Base-by-base conservation (phyloP, 768 basidiomycete species). In the Steccherinum ochraceum region DNA sequence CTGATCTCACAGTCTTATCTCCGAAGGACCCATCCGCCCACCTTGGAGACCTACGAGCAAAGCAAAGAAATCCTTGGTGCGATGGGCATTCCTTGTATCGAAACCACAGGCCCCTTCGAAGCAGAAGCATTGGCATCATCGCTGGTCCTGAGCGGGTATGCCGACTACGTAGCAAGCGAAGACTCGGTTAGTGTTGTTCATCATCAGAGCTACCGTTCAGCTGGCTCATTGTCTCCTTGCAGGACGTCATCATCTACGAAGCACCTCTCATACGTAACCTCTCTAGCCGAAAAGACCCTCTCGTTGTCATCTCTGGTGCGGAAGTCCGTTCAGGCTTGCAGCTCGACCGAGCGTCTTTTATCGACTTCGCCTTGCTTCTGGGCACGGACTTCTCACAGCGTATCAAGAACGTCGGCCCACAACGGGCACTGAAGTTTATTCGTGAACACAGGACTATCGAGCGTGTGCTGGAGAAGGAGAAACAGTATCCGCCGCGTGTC, bases 361-460 rank as follows among this genome's bases (percentile, higher is more conserved):
- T 95, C 58, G 93, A 96, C 67, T 93, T 95, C 66, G 83, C 81
- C 0, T 78, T 95, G 46, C 74, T 96, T 4, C 76, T 93, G 10
- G 93, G 93, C 11, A 95, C 93, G 2, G 93, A 96, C 66, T 94
- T 95, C 58, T 85, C 89, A 0, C 80, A 84, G 43, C 81, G 93
- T 3, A 88, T 96, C 52, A 86, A 79, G 50, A 83, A 85, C 53
- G 72, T 95, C 1, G 93, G 93, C 0, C 92, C 93, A 1, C 61
- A 70, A 0, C 83, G 82, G 2, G 91, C 91, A 1, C 80, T 90
- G 59, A 83, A 81, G 57, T 79, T 87, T 55, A 89, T 95, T 46
- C 77, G 75, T 46, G 70, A 79, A 56, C 68, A 92, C 61, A 81
- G 81, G 3, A 74, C 78, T 5, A 93, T 95, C 57, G 90, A 93